phyloP scores from a whole-genome alignment of 495 filamentous ascomycete species.

The Neurospora sp. region DNA sequence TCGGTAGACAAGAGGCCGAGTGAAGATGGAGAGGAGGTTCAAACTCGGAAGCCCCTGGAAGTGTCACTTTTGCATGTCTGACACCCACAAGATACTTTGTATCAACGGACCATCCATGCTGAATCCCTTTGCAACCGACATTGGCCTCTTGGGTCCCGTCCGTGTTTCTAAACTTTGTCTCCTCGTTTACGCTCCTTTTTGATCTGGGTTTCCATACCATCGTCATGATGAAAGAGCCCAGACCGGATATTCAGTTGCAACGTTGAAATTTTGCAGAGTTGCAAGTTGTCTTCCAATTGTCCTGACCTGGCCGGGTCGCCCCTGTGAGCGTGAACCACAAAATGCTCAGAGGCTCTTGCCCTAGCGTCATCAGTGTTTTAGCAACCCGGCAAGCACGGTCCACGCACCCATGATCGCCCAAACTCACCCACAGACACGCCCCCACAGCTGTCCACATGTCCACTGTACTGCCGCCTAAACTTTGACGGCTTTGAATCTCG shows the following conservation, averaged over 20 bases:
- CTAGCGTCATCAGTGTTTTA: conserved; percentile 18
- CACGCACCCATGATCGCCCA: conserved; percentile 23
- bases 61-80: neutral
- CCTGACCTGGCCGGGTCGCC: neutral
- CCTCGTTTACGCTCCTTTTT: neutral
- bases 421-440: conserved; percentile 7
- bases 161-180: neutral
- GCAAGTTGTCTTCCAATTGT: neutral
- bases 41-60: neutral
- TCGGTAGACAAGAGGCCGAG: neutral
- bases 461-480: neutral
- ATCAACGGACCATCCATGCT: neutral
- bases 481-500: neutral
- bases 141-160: neutral
- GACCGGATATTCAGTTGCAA: neutral
- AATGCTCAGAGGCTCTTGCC: conserved; percentile 9
- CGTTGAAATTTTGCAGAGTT: neutral
- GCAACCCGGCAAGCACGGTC: conserved; percentile 15
- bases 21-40: neutral
- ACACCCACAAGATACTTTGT: neutral
- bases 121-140: neutral
- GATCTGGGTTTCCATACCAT: neutral
- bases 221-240: neutral
- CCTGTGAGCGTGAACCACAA: neutral
- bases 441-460: neutral